phyloP scores from a whole-genome alignment of 768 basidiomycete genomes.

The Amanita rimosa region DNA sequence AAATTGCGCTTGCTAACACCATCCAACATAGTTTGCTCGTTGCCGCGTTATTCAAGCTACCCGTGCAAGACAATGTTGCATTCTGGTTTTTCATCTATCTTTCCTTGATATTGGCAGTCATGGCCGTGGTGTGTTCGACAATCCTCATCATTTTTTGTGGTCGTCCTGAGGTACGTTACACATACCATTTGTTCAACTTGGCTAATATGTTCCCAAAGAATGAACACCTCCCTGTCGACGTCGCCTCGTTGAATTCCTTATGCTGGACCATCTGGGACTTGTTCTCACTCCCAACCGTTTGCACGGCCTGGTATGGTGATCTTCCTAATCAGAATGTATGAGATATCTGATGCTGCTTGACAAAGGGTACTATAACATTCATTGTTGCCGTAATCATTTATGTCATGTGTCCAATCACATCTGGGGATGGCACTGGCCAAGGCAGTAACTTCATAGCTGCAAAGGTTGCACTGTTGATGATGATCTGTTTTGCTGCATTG shows the following conservation, averaged over 20 bases:
- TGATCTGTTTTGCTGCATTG: background rate
- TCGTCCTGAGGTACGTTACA: background rate
- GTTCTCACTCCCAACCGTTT: background rate
- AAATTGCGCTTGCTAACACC: background rate
- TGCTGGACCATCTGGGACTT: background rate
- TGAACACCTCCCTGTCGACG: background rate
- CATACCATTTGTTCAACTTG: background rate
- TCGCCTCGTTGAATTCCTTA: background rate
- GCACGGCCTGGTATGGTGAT: background rate
- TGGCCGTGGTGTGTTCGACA: background rate
- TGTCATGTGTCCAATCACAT: background rate
- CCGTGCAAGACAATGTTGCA: background rate
- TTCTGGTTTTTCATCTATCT: constrained; percentile 1
- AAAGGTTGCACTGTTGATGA: background rate
- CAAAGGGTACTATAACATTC: background rate
- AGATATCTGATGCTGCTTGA: background rate
- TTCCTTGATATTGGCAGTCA: background rate
- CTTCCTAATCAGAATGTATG: background rate
- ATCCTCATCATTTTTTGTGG: background rate
- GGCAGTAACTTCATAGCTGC: background rate
- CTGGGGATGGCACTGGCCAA: background rate
- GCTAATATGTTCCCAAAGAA: background rate
- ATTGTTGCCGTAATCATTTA: background rate
- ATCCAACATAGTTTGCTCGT: background rate
- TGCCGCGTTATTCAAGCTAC: background rate